Evolutionary conservation across 2,329 filamentous ascomycete genomes (phyloP).

Genomic region (Aspergillus tubingensis): DNA sequence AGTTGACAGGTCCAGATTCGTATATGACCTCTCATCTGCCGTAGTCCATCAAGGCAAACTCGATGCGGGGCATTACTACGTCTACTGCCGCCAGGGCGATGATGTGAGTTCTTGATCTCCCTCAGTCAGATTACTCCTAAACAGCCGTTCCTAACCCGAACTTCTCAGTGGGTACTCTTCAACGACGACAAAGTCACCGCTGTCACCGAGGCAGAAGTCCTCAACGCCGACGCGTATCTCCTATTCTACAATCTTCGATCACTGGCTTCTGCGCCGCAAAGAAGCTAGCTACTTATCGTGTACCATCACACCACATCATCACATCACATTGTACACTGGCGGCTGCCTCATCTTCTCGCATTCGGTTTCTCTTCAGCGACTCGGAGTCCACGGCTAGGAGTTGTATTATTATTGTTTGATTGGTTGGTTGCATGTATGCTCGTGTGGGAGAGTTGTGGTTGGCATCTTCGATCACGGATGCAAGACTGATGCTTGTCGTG

Average conservation of each 20-base stretch:
- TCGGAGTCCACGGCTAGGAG: constrained; percentile 17
- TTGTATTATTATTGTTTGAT: constrained; percentile 2
- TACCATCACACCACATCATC: background rate
- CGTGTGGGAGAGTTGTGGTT: constrained; percentile 2
- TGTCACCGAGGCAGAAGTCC: constrained; percentile 79
- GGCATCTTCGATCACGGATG: constrained; percentile 6
- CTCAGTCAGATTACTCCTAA: background rate
- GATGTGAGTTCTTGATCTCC: constrained; percentile 52
- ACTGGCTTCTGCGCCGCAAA: constrained; percentile 22
- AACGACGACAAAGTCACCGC: constrained; percentile 91
- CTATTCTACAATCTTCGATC: constrained; percentile 69
- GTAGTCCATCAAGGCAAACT: constrained; percentile 93
- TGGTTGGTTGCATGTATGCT: constrained; percentile 4
- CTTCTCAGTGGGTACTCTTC: constrained; percentile 82
- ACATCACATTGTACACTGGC: too few species aligned
- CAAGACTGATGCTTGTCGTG: background rate
- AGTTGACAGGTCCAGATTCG: constrained; percentile 56
- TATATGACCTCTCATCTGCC: constrained; percentile 85
- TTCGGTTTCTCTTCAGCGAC: constrained; percentile 11
- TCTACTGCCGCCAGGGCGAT: constrained; percentile 80
- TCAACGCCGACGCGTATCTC: constrained; percentile 83
- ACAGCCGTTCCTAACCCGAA: constrained; percentile 4
- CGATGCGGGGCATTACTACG: constrained; percentile 88
- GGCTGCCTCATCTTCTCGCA: constrained; percentile 7
- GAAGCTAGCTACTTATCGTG: background rate